Evolutionary conservation across 169 alveolate species (phyloP).

Genomic region (Eimeria necatrix): DNA sequence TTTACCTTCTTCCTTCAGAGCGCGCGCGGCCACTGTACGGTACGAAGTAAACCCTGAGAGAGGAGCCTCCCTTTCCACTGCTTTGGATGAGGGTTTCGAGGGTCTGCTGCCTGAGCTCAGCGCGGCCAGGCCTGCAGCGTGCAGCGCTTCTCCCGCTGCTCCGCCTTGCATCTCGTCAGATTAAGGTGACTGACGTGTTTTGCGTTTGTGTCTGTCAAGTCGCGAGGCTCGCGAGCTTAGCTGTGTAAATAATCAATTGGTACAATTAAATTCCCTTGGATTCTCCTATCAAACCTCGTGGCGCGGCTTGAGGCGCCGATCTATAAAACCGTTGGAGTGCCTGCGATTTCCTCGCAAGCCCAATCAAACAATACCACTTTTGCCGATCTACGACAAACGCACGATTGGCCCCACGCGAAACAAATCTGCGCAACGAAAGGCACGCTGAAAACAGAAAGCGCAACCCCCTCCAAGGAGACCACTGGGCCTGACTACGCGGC

Average conservation of each 20-base stretch:
- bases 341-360: background rate
- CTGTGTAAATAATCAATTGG: too few relatives aligned
- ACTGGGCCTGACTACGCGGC: background rate
- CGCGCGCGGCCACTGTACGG: conserved; percentile 13
- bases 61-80: background rate
- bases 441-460: background rate
- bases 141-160: background rate
- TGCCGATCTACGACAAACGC: background rate
- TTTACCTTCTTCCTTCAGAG: background rate
- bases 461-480: background rate
- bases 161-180: conserved; percentile 11
- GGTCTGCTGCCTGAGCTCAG: background rate
- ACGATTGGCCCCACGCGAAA: background rate
- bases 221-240: too few relatives aligned
- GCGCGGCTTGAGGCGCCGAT: background rate
- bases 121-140: background rate
- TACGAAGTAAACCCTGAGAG: conserved; percentile 10
- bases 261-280: too few relatives aligned
- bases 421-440: background rate
- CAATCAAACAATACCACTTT: background rate
- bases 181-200: background rate
- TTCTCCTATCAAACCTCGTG: background rate
- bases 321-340: background rate
- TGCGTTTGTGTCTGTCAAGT: background rate
- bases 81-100: background rate